Base-by-base conservation (phyloP, 83 land plant genomes). In the Diphasiastrum complanatum region DNA sequence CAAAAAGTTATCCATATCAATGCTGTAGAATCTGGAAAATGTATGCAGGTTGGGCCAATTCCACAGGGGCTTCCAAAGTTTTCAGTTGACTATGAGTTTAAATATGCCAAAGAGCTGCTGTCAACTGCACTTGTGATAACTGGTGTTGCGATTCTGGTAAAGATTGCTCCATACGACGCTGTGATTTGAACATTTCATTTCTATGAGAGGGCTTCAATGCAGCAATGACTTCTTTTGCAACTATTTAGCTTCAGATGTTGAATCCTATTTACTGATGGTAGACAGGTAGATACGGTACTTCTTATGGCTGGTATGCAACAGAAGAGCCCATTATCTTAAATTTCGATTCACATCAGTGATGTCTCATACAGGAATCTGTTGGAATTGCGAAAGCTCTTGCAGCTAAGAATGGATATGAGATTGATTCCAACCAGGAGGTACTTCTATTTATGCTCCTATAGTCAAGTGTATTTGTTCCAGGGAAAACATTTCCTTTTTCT, bases 401-500 rank as follows among this genome's bases (percentile, higher is more conserved):
- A 27, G 91, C 96, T 5, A 93, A 89, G 49, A 83, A 88, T 68
- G 91, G 91, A 35, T 93, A 93, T 74, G 96, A 93, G 65, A 57
- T 93, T 51, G 92, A 89, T 60, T 85, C 99, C 50, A 93, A 89
- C 68, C 99, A 82, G 75, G 99, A 93, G 86, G 98, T 92, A 69
- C 63, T 60, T 37, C 24, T 38, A 8, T 30, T n/a, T 18, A 4
- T 36, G 59, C 59, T 38, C 4, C 5, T 60, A 22, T 6, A 37
- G 14, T 40, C 16, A 16, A 40, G n/a, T 48, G 51, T 18, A 18
- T 48, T 18, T 48, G 51, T n/a, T n/a, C n/a, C n/a, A n/a, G n/a
- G n/a, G n/a, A n/a, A n/a, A n/a, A n/a, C n/a, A n/a, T n/a, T n/a
- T n/a, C n/a, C n/a, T n/a, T n/a, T n/a, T n/a, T n/a, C n/a, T n/a